Percentiles rank a stretch among this genome's conserved stretches.
Conservation (phyloP, 352 stramenopile species). For the Phytophthora agathidicida region DNA sequence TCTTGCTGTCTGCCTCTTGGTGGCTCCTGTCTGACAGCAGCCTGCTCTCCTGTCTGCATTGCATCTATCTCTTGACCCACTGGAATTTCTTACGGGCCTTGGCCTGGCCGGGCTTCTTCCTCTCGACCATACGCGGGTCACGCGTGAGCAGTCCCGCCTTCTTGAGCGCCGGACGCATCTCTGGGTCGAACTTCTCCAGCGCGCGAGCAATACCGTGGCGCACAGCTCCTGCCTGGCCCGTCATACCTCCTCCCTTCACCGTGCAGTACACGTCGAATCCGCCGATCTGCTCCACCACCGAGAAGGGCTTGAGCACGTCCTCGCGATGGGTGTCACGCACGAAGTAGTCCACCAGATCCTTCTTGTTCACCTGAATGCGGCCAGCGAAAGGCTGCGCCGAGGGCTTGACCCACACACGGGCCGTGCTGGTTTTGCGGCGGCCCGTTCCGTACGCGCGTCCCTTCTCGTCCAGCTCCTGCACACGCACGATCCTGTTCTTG, state of each 20-base stretch:
- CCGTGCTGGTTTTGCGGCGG: slow-evolving; percentile 94
- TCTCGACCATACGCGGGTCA: slow-evolving; percentile 96
- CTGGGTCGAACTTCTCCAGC: slow-evolving; percentile 94
- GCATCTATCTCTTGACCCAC: slow-evolving; percentile 97
- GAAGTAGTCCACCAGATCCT: slow-evolving; percentile 94
- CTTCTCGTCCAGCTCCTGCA: slow-evolving; percentile 74
- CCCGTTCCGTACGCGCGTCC: slow-evolving; percentile 91
- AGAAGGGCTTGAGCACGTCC: slow-evolving; percentile 85
- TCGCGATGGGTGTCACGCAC: slow-evolving; percentile 90
- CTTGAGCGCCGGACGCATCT: slow-evolving; percentile 93
- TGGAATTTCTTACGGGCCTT: slow-evolving; percentile 98
- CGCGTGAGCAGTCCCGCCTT: slow-evolving; percentile 92
- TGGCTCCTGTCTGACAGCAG: slow-evolving; percentile 17
- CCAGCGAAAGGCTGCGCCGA: slow-evolving; percentile 76
- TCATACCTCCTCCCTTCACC: slow-evolving; percentile 93
- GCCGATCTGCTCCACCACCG: slow-evolving; percentile 72
- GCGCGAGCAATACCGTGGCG: slow-evolving; percentile 93
- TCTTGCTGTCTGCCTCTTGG: slow-evolving; percentile 14
- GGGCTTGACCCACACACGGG: slow-evolving; percentile 94
- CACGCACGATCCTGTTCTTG: slow-evolving; percentile 76
- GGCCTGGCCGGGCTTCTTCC: slow-evolving; percentile 95
- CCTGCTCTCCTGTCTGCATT: slow-evolving; percentile 14
- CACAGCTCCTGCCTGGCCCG: slow-evolving; percentile 93
- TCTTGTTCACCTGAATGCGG: slow-evolving; percentile 94
- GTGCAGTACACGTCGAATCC: slow-evolving; percentile 93